These are phyloP conservation scores for Komagataella pastoris DNA, from an alignment of 805 yeast genomes.

Conservation along the genomic window DNA sequence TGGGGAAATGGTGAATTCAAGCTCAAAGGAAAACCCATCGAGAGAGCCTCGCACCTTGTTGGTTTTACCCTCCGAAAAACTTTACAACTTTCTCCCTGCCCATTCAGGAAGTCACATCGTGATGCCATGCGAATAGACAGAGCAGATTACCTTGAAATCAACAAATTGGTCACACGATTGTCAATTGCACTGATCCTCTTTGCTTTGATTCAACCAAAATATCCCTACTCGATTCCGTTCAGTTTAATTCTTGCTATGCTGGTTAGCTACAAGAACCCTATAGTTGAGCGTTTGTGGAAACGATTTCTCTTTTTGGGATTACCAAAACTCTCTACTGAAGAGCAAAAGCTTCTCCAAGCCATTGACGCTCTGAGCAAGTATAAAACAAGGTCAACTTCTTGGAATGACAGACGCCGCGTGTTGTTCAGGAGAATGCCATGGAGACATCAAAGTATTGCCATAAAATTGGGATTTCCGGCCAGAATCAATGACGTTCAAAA, in stretches of 20 bases:
- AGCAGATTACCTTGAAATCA: constrained; percentile 2
- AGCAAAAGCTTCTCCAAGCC: constrained; percentile 12
- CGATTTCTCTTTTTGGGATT: not conserved
- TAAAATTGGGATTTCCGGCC: constrained; percentile 32
- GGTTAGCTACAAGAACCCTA: not conserved
- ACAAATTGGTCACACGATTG: constrained; percentile 11
- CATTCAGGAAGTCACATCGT: constrained; percentile 1
- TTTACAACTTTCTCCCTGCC: not conserved
- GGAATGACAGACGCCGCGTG: constrained; percentile 31
- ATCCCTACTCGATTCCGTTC: constrained; percentile 6
- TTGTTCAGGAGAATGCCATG: constrained; percentile 33
- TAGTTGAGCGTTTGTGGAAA: not conserved
- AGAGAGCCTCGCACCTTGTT: not conserved
- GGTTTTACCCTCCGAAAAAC: not conserved
- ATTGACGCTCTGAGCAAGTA: constrained; percentile 35
- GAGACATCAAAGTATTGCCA: constrained; percentile 43
- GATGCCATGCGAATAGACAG: constrained; percentile 1
- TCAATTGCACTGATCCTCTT: constrained; percentile 16
- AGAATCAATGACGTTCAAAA: constrained; percentile 38
- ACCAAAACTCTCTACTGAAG: not conserved
- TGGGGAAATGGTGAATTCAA: not conserved
- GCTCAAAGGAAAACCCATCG: not conserved
- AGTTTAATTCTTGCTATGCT: not conserved
- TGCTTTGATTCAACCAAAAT: constrained; percentile 9
- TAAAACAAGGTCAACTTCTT: constrained; percentile 19